These are phyloP conservation scores for Myxozyma udenii DNA, from an alignment of 805 yeast genomes.

Conservation along the genomic window DNA sequence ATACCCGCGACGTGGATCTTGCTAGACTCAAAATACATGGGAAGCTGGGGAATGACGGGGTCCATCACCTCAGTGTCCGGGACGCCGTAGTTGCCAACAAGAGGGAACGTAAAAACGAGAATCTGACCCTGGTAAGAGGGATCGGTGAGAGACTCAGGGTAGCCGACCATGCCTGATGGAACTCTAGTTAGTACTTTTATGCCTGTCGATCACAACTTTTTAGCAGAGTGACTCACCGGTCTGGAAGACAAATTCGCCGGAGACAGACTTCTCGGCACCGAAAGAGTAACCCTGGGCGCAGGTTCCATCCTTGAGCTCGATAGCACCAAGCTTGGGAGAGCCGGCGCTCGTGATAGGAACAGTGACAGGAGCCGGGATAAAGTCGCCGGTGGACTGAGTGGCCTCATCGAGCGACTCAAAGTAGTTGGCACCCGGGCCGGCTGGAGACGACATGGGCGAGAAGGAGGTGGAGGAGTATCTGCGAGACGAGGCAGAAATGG, in stretches of 20 bases:
- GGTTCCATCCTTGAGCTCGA: conserved; percentile 64
- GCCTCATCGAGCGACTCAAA: conserved; percentile 6
- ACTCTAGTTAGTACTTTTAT: background rate
- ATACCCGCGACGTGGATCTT: conserved; percentile 94
- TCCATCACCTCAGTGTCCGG: conserved; percentile 81
- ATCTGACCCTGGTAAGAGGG: conserved; percentile 98
- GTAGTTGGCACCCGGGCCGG: background rate
- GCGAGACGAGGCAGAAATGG: conserved; percentile 18
- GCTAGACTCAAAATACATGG: conserved; percentile 89
- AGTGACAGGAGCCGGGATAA: conserved; percentile 25
- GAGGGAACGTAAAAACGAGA: conserved; percentile 92
- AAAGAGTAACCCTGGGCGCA: conserved; percentile 89
- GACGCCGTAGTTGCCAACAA: conserved; percentile 98
- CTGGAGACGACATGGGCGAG: conserved; percentile 15
- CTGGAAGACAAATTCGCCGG: conserved; percentile 97
- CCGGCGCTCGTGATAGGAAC: conserved; percentile 19
- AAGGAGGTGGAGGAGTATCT: conserved; percentile 16
- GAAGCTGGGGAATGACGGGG: conserved; percentile 69
- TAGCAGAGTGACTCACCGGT: conserved; percentile 52
- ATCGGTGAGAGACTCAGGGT: conserved; percentile 98
- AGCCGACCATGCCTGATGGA: conserved; percentile 66
- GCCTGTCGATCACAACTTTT: background rate
- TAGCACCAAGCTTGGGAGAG: conserved; percentile 20
- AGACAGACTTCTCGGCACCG: conserved; percentile 87
- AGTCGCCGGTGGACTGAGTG: conserved; percentile 2